Evolutionary conservation across 2,329 filamentous ascomycete species (phyloP), one percentile per base, ranked within the genome.

Genomic region (Fusarium hostae): DNA sequence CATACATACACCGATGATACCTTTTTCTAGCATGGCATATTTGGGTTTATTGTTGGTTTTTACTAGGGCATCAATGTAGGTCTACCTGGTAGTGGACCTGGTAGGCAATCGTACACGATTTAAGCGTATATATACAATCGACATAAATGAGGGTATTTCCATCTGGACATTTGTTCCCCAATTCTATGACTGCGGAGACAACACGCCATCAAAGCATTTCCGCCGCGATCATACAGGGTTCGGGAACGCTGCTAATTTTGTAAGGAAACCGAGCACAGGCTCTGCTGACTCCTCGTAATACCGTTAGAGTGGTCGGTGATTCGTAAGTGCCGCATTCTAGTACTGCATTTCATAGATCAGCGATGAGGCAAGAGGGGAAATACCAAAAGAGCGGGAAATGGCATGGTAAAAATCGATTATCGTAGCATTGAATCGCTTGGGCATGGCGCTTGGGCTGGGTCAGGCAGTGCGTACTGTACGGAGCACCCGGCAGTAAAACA

Each of bases 1-100:
- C 73, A 73, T 63, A 74, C 51, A 72, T 64, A 74, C 59, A 59
- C 58, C 35, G 60, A 75, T 66, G 73, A 75, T 75, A 75, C 73
- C 73, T 75, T 71, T 70, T 74, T 59, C 43, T 60, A 35, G 62
- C 63, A 59, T 59, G 47, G 63, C 52, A 71, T 71, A 56, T 55
- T 64, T 64, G 45, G 66, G 45, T 50, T 37, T 61, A 50, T 60
- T 67, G 54, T 70, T 68, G 62, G 26, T 57, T 32, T 58, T 61
- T 60, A 47, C 28, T 68, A 12, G 24, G 34, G 28, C 52, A 55
- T 37, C 59, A 32, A 39, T 68, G 32, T 59, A 59, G 52, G 47
- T 37, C 56, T 71, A 35, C 47, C 48, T 64, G 55, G 44, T 39
- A 50, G 26, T 45, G 18, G 22, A 41, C 47, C 44, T 45, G 37